phyloP scores from a whole-genome alignment of 2,329 filamentous ascomycete genomes.

The Talaromyces sp. region DNA sequence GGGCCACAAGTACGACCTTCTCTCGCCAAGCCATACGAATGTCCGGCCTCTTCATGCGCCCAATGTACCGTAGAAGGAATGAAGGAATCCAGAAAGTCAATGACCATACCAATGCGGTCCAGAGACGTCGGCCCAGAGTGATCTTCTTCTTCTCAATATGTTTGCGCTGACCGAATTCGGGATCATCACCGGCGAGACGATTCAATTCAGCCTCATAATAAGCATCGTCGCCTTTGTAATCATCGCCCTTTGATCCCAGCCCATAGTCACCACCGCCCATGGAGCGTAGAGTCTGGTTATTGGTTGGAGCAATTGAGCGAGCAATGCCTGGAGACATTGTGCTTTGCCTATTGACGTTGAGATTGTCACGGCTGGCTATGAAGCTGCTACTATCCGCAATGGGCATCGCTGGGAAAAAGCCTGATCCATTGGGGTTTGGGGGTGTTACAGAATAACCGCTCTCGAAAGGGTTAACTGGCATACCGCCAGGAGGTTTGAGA shows the following conservation, averaged over 20 bases:
- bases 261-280: slow-evolving; percentile 73
- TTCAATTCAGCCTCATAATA: slow-evolving; percentile 70
- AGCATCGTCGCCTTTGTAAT: slow-evolving; percentile 64
- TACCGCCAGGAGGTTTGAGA: slow-evolving; percentile 65
- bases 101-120: slow-evolving; percentile 80
- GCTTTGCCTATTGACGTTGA: slow-evolving; percentile 59
- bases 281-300: slow-evolving; percentile 46
- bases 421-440: slow-evolving; percentile 55
- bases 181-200: slow-evolving; percentile 68
- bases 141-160: slow-evolving; percentile 69
- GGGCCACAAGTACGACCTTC: slow-evolving; percentile 76
- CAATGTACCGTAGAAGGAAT: slow-evolving; percentile 72
- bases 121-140: slow-evolving; percentile 65
- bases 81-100: slow-evolving; percentile 95
- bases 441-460: slow-evolving; percentile 66
- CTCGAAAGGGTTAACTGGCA: slow-evolving; percentile 63
- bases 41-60: slow-evolving; percentile 95
- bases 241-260: slow-evolving; percentile 80
- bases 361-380: slow-evolving; percentile 70
- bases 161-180: slow-evolving; percentile 74
- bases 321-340: slow-evolving; percentile 49
- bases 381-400: slow-evolving; percentile 61
- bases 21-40: slow-evolving; percentile 97
- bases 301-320: slow-evolving; percentile 43
- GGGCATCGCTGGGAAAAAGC: slow-evolving; percentile 67